Evolutionary conservation across 441 rosid species (phyloP), one percentile per base, ranked within the genome.

Genomic region (Viola pubescens): DNA sequence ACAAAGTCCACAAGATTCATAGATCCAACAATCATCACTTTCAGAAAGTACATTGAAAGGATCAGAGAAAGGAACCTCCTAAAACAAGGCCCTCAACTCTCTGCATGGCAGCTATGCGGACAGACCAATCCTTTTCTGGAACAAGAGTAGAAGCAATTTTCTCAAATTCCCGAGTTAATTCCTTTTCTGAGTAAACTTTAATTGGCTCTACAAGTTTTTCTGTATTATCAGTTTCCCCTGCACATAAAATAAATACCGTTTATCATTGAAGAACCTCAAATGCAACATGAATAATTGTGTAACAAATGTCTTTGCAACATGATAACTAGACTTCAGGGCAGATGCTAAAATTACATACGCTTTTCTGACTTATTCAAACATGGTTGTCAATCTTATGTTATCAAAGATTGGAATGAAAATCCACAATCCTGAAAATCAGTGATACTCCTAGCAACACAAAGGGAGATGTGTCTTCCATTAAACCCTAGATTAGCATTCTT

Each of bases 91-190:
- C 97, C 79, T 94, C 99, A 43, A 87, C 82, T 85, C 94, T 85
- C 75, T 86, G 98, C 94, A 94, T 82, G 77, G 99, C 97, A 67
- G 91, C 86, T 69, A 91, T 91, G 66, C 99, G 98, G 59, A 87
- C 52, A 41, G 99, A 81, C 99, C 99, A 94, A 69, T 94, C 99
- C 73, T 91, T 94, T 54, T 94, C 97, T 3, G 99, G 99, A 68
- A 84, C 89, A 52, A 94, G 96, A 13, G 81, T 91, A 45, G 83
- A 73, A 58, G 86, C 78, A 70, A 94, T 71, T 81, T 94, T 94
- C 76, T 91, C 99, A 76, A 89, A 70, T 69, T 91, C 99, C 80
- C 94, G 77, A 62, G 79, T 81, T 62, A 94, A 85, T 76, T 94
- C 99, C 78, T 87, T 94, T 68, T 94, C 99, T 48, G 98, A 88